Percentiles rank a stretch among this genome's conserved stretches.
phyloP scores from a whole-genome alignment of 805 yeast genomes.

The Lipomyces oligophaga region DNA sequence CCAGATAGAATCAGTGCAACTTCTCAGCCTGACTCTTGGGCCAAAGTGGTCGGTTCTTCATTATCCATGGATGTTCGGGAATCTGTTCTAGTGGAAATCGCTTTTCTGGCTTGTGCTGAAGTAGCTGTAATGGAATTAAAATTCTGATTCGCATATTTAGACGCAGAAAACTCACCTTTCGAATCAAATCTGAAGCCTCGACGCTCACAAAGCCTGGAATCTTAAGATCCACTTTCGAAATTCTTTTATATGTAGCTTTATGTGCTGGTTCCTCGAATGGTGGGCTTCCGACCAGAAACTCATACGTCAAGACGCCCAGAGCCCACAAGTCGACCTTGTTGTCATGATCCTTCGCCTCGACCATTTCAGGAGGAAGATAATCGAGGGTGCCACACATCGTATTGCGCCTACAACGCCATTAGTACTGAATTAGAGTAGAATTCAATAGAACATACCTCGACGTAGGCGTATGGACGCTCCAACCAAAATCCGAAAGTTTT shows the following conservation, averaged over 20 bases:
- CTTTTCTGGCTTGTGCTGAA: conserved; percentile 65
- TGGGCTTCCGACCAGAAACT: conserved; percentile 80
- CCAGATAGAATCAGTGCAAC: neutral
- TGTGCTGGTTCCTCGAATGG: conserved; percentile 88
- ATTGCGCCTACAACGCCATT: conserved; percentile 44
- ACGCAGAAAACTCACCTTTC: conserved; percentile 32
- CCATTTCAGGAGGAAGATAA: conserved; percentile 93
- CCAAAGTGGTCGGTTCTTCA: conserved; percentile 63
- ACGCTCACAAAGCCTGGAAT: conserved; percentile 67
- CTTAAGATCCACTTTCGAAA: conserved; percentile 67
- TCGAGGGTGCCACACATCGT: conserved; percentile 96
- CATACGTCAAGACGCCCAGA: conserved; percentile 80
- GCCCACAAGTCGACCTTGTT: conserved; percentile 87
- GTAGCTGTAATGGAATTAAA: conserved; percentile 38
- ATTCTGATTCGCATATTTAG: neutral
- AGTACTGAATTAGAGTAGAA: neutral
- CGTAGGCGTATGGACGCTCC: conserved; percentile 75
- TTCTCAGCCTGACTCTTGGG: conserved; percentile 23
- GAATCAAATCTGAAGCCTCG: conserved; percentile 76
- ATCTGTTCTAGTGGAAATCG: conserved; percentile 62
- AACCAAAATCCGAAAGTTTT: conserved; percentile 91
- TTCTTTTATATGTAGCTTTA: conserved; percentile 68
- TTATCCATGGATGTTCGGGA: conserved; percentile 78
- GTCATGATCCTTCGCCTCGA: conserved; percentile 76
- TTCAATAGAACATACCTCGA: conserved; percentile 29